These are phyloP conservation scores for Ganoderma leucocontextum DNA, from an alignment of 1,284 basidiomycete genomes.

Conservation along the genomic window DNA sequence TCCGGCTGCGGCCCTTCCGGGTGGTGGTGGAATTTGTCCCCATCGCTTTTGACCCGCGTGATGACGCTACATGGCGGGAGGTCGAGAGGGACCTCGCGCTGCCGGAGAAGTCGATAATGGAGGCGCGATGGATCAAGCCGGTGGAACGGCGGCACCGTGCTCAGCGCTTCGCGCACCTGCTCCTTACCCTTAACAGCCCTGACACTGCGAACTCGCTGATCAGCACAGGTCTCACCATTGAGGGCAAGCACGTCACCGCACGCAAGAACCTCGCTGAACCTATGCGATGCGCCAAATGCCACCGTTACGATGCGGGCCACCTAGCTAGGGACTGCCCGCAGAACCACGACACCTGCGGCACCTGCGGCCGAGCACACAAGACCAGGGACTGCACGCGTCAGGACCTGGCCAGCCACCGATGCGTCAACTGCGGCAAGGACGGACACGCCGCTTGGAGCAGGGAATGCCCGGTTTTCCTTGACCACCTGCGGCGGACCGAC, in stretches of 20 bases:
- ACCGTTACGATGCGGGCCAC: constrained; percentile 36
- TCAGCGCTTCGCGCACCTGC: constrained; percentile 9
- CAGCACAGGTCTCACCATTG: constrained; percentile 17
- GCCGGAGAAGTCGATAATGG: neutral
- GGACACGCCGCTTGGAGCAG: neutral
- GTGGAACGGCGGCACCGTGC: neutral
- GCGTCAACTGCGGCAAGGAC: constrained; percentile 23
- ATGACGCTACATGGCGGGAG: neutral
- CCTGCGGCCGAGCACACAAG: constrained; percentile 35
- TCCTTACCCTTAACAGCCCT: neutral
- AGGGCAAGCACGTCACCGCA: neutral
- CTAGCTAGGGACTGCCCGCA: constrained; percentile 36
- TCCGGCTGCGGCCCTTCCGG: neutral
- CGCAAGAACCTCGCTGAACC: constrained; percentile 17
- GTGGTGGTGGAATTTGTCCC: neutral
- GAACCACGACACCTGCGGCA: constrained; percentile 32
- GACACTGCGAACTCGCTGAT: constrained; percentile 27
- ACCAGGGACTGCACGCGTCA: constrained; percentile 16
- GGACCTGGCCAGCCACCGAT: constrained; percentile 3
- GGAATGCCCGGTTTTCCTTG: neutral
- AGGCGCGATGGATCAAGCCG: neutral
- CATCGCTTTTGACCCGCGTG: neutral
- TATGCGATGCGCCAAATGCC: constrained; percentile 42
- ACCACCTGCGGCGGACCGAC: neutral
- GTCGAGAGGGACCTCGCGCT: neutral